phyloP scores from a whole-genome alignment of 805 yeast genomes.

The Yarrowia sp. region DNA sequence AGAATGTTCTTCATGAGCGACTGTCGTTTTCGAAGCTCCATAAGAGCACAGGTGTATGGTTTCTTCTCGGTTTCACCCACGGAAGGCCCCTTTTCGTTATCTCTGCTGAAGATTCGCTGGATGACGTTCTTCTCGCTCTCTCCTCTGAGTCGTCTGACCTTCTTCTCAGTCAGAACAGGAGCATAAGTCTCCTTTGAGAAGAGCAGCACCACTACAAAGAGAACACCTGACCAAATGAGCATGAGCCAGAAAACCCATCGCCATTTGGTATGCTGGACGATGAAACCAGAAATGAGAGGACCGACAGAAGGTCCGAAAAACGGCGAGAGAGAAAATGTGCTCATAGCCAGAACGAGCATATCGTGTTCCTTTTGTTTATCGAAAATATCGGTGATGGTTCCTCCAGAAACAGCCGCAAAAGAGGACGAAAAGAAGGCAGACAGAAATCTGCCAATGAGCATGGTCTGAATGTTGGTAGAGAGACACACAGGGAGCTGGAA shows the following conservation, averaged over 20 bases:
- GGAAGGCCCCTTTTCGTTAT: not conserved
- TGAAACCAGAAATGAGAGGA: constrained; percentile 59
- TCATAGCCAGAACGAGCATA: constrained; percentile 61
- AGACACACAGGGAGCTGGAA: constrained; percentile 42
- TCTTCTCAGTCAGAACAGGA: constrained; percentile 58
- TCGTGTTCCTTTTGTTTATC: constrained; percentile 52
- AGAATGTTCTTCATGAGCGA: constrained; percentile 16
- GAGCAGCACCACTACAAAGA: constrained; percentile 53
- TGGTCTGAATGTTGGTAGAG: constrained; percentile 59
- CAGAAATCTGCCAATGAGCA: constrained; percentile 62
- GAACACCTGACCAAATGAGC: constrained; percentile 61
- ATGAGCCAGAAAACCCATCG: constrained; percentile 69
- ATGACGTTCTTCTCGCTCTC: constrained; percentile 13
- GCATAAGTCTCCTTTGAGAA: constrained; percentile 64
- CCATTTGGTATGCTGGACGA: constrained; percentile 54
- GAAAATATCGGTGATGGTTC: constrained; percentile 68
- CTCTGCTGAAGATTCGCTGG: constrained; percentile 14
- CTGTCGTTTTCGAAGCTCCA: constrained; percentile 25
- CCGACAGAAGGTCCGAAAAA: constrained; percentile 63
- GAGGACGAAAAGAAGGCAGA: constrained; percentile 73
- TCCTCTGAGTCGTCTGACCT: constrained; percentile 51
- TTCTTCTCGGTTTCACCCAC: not conserved
- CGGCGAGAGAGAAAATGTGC: constrained; percentile 66
- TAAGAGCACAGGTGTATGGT: constrained; percentile 21
- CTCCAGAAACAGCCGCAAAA: constrained; percentile 73